Evolutionary conservation across 192 early-diverging fungal genomes (phyloP).

Genomic region (Coemansia sp.): DNA sequence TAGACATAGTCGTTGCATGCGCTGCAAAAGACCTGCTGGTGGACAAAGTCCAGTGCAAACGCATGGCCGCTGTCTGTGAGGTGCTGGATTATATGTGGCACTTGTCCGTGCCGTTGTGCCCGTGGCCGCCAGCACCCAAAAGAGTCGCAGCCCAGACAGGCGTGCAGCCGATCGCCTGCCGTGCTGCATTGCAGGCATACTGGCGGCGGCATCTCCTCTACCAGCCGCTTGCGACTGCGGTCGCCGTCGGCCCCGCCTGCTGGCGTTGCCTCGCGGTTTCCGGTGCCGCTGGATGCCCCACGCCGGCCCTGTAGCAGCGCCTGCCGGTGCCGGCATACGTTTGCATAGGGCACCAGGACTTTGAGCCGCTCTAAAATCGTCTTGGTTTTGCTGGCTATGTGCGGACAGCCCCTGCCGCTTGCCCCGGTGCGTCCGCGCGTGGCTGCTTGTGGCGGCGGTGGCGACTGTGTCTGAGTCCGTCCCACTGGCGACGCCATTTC

Average conservation of each 20-base stretch:
- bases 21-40: constrained; percentile 65
- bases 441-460: neutral
- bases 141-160: constrained; percentile 74
- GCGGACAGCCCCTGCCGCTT: constrained; percentile 29
- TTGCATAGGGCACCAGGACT: constrained; percentile 46
- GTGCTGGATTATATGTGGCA: constrained; percentile 21
- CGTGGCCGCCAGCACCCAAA: constrained; percentile 70
- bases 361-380: constrained; percentile 44
- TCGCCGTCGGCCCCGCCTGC: constrained; percentile 44
- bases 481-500: no score
- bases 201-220: constrained; percentile 59
- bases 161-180: constrained; percentile 66
- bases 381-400: constrained; percentile 36
- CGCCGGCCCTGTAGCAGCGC: constrained; percentile 49
- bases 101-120: constrained; percentile 18
- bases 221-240: constrained; percentile 52
- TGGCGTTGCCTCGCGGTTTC: constrained; percentile 33
- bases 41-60: constrained; percentile 74
- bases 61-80: constrained; percentile 15
- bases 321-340: constrained; percentile 47
- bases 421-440: neutral
- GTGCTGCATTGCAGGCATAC: constrained; percentile 59
- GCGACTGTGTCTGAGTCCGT: no score
- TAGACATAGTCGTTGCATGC: constrained; percentile 84
- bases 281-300: constrained; percentile 21